Percentiles rank a stretch among this genome's conserved stretches.
Conservation (phyloP, 75 land plant species). For the Sequoiadendron giganteum region DNA sequence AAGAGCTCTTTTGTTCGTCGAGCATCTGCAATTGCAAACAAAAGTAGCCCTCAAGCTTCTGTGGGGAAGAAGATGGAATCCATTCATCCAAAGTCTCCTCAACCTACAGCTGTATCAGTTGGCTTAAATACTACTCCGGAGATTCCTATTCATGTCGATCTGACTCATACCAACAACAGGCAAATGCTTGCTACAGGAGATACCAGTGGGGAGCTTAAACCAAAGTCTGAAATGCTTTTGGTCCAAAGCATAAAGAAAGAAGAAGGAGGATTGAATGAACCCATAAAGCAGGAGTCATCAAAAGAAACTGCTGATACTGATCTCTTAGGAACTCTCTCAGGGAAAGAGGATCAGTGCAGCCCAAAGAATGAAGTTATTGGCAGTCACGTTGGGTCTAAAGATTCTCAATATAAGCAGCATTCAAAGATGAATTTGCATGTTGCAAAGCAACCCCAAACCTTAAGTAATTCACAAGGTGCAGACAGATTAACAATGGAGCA, state of each 20-base stretch:
- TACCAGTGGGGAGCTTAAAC: background rate
- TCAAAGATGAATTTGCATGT: background rate
- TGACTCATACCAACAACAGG: background rate
- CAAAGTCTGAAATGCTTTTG: background rate
- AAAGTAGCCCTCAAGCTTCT: slow-evolving; percentile 17
- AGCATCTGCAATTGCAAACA: slow-evolving; percentile 15
- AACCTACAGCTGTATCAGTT: slow-evolving; percentile 21
- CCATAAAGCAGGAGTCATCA: slow-evolving; percentile 2
- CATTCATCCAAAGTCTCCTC: slow-evolving; percentile 22
- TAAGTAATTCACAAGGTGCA: slow-evolving; percentile 5
- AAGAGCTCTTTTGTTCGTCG: slow-evolving; percentile 29
- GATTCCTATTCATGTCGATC: slow-evolving; percentile 7
- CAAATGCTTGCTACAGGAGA: background rate
- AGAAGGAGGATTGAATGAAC: background rate
- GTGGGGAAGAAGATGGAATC: slow-evolving; percentile 20
- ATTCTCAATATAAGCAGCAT: background rate
- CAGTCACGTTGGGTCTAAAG: background rate
- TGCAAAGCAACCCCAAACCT: slow-evolving; percentile 9
- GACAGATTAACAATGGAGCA: slow-evolving; percentile 8
- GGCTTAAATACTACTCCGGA: slow-evolving; percentile 11
- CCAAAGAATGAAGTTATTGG: background rate
- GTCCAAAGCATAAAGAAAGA: background rate
- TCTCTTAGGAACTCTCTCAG: background rate
- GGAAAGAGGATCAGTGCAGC: background rate
- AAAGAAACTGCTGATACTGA: background rate